phyloP scores from a whole-genome alignment of 75 land plant species.

The Ceratopteris richardii region DNA sequence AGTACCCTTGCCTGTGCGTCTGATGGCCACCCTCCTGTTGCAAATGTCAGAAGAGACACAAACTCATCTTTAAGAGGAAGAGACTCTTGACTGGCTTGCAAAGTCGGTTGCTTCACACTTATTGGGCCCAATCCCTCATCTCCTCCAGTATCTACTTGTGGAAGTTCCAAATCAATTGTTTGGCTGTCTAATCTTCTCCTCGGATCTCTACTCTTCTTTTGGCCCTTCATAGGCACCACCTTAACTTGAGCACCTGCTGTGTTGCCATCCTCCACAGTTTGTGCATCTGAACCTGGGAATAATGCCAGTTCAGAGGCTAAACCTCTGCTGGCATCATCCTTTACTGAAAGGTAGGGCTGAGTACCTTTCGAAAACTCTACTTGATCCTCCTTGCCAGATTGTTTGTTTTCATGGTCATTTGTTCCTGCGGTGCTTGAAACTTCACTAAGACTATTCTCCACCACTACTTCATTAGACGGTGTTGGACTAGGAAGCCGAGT shows the following conservation, averaged over 20 bases:
- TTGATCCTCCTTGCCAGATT: background rate
- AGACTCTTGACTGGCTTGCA: background rate
- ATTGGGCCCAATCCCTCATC: background rate
- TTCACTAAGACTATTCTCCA: background rate
- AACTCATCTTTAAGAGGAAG: background rate
- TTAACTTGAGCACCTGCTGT: background rate
- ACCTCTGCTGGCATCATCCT: background rate
- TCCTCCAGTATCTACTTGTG: background rate
- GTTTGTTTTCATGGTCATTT: background rate
- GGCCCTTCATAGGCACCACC: background rate
- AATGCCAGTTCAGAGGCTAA: too few relatives aligned
- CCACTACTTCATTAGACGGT: background rate
- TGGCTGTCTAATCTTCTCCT: background rate
- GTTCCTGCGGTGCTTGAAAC: background rate
- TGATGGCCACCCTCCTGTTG: background rate
- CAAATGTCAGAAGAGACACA: background rate
- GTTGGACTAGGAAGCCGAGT: conserved; percentile 6
- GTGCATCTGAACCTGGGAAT: background rate
- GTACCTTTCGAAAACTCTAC: background rate
- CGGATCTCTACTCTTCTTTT: conserved; percentile 2
- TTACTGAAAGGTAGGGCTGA: background rate
- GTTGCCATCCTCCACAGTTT: background rate
- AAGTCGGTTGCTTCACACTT: background rate
- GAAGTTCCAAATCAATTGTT: background rate
- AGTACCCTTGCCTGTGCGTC: background rate